phyloP scores from a whole-genome alignment of 192 early-diverging fungal species.

The Umbelopsis isabellina region DNA sequence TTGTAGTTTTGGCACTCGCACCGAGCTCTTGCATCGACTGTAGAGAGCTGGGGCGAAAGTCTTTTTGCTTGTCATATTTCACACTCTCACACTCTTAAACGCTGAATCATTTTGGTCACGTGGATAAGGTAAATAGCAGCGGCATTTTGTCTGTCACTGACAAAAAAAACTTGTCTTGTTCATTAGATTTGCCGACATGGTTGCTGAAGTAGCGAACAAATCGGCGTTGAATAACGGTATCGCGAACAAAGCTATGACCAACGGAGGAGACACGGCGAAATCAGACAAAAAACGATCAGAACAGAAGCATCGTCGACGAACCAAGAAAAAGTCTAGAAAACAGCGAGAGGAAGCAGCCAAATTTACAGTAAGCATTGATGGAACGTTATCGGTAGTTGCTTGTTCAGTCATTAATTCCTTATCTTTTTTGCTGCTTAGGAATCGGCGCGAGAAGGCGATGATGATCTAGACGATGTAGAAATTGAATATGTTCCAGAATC shows the following conservation, averaged over 20 bases:
- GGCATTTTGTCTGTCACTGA: neutral
- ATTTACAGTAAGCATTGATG: neutral
- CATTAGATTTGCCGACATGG: slow-evolving; percentile 1
- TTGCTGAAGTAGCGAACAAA: slow-evolving; percentile 14
- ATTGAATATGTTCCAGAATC: slow-evolving; percentile 41
- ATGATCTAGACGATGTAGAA: slow-evolving; percentile 34
- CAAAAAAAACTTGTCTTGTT: neutral
- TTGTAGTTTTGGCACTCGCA: slow-evolving; percentile 9
- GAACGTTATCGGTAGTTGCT: neutral
- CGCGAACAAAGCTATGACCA: neutral
- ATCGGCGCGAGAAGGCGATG: slow-evolving; percentile 17
- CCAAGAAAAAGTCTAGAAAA: slow-evolving; percentile 15
- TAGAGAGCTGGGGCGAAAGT: slow-evolving; percentile 13
- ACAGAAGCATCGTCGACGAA: slow-evolving; percentile 18
- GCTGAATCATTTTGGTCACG: slow-evolving; percentile 2
- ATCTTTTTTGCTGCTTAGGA: neutral
- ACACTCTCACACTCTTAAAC: neutral
- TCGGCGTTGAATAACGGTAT: neutral
- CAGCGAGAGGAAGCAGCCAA: slow-evolving; percentile 8
- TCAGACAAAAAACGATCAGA: slow-evolving; percentile 14
- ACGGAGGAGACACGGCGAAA: neutral
- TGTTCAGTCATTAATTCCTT: neutral
- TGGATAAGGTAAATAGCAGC: slow-evolving; percentile 8
- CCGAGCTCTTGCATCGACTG: slow-evolving; percentile 20
- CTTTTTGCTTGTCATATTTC: neutral